Conservation (phyloP, 331 rosid genomes). For the Acacia pycnantha region DNA sequence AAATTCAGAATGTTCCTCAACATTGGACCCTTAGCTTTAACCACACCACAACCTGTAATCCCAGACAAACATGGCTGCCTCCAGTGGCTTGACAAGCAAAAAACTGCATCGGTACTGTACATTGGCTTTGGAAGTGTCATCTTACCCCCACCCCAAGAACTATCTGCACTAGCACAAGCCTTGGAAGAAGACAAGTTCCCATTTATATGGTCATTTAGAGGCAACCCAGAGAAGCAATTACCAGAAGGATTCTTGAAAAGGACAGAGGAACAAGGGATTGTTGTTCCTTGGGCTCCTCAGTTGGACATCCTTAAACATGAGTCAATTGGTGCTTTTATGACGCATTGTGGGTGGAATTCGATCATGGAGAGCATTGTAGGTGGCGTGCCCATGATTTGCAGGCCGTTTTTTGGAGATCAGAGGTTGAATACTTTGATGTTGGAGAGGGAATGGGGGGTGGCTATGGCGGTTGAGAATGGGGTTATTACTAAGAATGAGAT, state of each 20-base stretch:
- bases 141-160: conserved; percentile 56
- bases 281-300: conserved; percentile 82
- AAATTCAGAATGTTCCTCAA: conserved; percentile 38
- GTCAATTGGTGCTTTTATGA: conserved; percentile 54
- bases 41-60: not conserved
- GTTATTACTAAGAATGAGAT: conserved; percentile 37
- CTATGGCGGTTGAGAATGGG: conserved; percentile 50
- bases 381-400: conserved; percentile 71
- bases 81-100: conserved; percentile 55
- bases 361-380: conserved; percentile 62
- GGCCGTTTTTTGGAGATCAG: conserved; percentile 76
- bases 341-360: conserved; percentile 84
- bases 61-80: conserved; percentile 37
- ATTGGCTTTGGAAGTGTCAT: conserved; percentile 67
- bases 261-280: conserved; percentile 39
- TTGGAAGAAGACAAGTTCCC: conserved; percentile 46
- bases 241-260: conserved; percentile 37
- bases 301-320: conserved; percentile 44
- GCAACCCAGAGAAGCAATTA: conserved; percentile 37
- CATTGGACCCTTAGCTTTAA: conserved; percentile 64
- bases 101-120: conserved; percentile 54
- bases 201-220: conserved; percentile 72
- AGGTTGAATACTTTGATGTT: conserved; percentile 38
- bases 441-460: conserved; percentile 54
- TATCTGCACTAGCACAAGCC: conserved; percentile 51